These are phyloP conservation scores for Oidium heveae DNA, from an alignment of 2,329 filamentous ascomycete genomes.

Conservation along the genomic window DNA sequence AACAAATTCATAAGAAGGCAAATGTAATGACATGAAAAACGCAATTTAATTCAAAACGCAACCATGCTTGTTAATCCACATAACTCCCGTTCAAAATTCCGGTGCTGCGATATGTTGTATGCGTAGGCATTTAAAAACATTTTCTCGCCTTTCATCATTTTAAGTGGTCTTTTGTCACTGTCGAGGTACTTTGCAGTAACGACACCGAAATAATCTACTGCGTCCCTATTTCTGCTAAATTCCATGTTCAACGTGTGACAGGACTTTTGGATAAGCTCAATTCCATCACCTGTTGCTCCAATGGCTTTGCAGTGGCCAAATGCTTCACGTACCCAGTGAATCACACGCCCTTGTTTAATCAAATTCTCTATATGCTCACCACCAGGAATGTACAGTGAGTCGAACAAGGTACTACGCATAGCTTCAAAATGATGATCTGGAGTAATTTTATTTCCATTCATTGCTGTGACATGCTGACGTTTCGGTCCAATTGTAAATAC, in stretches of 20 bases:
- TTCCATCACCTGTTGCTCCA: conserved; percentile 47
- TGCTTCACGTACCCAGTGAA: conserved; percentile 56
- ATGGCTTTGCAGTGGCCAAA: conserved; percentile 66
- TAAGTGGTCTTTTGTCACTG: conserved; percentile 28
- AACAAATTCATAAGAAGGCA: too few relatives aligned
- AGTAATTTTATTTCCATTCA: conserved; percentile 23
- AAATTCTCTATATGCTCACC: conserved; percentile 39
- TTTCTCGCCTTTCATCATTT: conserved; percentile 35
- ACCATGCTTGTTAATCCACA: conserved; percentile 41
- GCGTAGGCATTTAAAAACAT: conserved; percentile 49
- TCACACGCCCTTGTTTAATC: conserved; percentile 40
- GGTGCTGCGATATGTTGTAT: conserved; percentile 42
- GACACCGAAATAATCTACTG: conserved; percentile 50
- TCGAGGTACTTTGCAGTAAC: conserved; percentile 32
- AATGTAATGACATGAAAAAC: too few relatives aligned
- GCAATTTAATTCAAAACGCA: conserved; percentile 27
- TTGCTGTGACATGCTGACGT: conserved; percentile 32
- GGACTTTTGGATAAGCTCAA: conserved; percentile 30
- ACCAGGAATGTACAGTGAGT: conserved; percentile 53
- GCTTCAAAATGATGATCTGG: conserved; percentile 63
- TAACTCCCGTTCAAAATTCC: conserved; percentile 49
- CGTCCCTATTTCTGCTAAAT: conserved; percentile 16
- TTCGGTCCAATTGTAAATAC: conserved; percentile 49
- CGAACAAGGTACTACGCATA: conserved; percentile 58
- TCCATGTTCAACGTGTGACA: conserved; percentile 21